Percentiles rank a stretch among this genome's conserved stretches.
phyloP scores from a whole-genome alignment of 345 rosid species.

The rapeseed (Brassica napus) region Da-Ae NC_063438.1:28904001-28904500 shows the following conservation, averaged over 20 bases:
- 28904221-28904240: background rate
- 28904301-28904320: conserved; percentile 9
- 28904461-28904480: conserved; percentile 63
- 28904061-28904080: too few species aligned
- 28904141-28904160: background rate
- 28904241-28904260: conserved; percentile 13
- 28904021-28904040: background rate
- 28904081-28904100: too few species aligned
- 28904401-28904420: conserved; percentile 66
- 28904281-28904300: background rate
- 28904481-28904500: conserved; percentile 79
- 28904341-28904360: conserved; percentile 77
- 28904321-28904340: conserved; percentile 47
- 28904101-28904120: background rate
- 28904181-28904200: conserved; percentile 8
- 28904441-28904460: conserved; percentile 47
- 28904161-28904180: background rate
- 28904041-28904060: background rate
- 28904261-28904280: conserved; percentile 33
- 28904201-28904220: conserved; percentile 9
- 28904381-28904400: conserved; percentile 95
- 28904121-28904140: background rate
- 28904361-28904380: conserved; percentile 89
- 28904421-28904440: conserved; percentile 36
- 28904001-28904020: background rate